Conservation (phyloP, 2,329 filamentous ascomycete species). For the Xylaria polymorpha region DNA sequence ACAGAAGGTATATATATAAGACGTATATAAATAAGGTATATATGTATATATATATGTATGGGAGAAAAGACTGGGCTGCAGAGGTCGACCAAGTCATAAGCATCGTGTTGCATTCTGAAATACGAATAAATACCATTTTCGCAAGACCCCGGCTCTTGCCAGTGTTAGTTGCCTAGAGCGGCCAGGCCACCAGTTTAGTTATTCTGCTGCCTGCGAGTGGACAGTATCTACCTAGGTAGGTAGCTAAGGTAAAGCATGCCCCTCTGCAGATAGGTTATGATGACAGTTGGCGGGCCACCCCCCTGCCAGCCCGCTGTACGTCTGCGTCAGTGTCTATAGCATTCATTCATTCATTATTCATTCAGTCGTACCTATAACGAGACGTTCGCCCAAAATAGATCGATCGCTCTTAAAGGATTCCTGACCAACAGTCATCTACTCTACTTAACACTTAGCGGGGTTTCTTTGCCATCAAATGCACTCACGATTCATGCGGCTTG, state of each 20-base stretch:
- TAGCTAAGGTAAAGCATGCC: neutral
- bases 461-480: neutral
- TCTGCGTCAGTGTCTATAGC: conserved; percentile 1
- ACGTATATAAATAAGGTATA: too few species aligned
- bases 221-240: conserved; percentile 9
- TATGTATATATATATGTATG: neutral
- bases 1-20: neutral
- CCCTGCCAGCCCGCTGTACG: conserved; percentile 1
- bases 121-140: conserved; percentile 1
- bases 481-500: neutral
- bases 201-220: conserved; percentile 46
- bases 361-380: neutral
- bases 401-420: neutral
- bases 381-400: conserved; percentile 11
- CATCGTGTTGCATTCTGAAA: neutral
- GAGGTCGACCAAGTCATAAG: neutral
- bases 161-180: conserved; percentile 23
- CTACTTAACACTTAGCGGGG: neutral
- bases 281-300: conserved; percentile 12
- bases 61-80: neutral
- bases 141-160: neutral
- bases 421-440: neutral
- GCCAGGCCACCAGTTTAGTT: conserved; percentile 36
- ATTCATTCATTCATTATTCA: too few species aligned
- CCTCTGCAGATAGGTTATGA: neutral